Evolutionary conservation across 2,329 filamentous ascomycete species (phyloP), one percentile per base, ranked within the genome.

Genomic region (Tolypocladium paradoxum): DNA sequence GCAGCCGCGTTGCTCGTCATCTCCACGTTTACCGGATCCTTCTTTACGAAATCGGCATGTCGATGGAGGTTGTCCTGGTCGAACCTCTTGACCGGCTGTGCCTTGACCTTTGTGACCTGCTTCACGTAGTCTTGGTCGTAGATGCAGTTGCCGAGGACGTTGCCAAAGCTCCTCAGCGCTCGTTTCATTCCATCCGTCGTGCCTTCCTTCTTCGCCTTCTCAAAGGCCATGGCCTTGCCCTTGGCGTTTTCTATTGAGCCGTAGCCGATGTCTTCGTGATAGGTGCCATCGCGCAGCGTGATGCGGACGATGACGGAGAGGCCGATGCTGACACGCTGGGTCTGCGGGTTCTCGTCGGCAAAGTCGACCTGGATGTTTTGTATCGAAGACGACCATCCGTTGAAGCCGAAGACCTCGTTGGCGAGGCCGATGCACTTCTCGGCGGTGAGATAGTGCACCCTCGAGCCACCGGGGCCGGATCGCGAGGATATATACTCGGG

Each of bases 141-240:
- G 55, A 99, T 84, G 74, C 93, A 99, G 66, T 97, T 99, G n/a
- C 93, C 93, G 52, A 99, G 76, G 18, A 97, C 87, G 62, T 97
- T 97, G 55, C 93, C 93, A 70, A 99, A 99, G 58, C 84, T 96
- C 55, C 92, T 81, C 63, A 99, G 67, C 1, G 93, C 83, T 59
- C 93, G 81, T 71, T 99, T 99, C 65, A 99, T 67, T 1, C 84
- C 93, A 71, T 99, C 93, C 11, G 95, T 97, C 3, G 90, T 95
- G 8, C 90, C 95, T 73, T 97, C 91, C 68, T 99, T 99, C 75
- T 97, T 99, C 1, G 93, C 91, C 71, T 99, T 99, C 68, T 99
- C 93, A 64, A 97, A 99, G 0, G 92, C 93, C 50, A 88, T 87
- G 3, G 91, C 92, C 72, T 99, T 99, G 53, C 89, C 88, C 70